Percentiles rank a stretch among this genome's conserved stretches.
Conservation (phyloP, 768 basidiomycete genomes). For the Suillus alpinus region DNA sequence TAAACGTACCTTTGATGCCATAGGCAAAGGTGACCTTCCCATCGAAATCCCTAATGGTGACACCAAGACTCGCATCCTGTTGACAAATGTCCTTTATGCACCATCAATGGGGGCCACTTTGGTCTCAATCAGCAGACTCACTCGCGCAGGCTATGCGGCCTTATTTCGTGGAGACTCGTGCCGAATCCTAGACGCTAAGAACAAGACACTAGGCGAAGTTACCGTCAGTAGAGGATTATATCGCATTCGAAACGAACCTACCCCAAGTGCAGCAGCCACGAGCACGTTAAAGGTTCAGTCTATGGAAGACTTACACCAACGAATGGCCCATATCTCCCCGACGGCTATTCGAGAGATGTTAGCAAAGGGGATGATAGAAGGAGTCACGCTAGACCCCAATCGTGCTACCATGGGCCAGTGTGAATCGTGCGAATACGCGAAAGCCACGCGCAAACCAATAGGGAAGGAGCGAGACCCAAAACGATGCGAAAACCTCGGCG, state of each 20-base stretch:
- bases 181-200: neutral
- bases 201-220: neutral
- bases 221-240: slow-evolving; percentile 3
- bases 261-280: neutral
- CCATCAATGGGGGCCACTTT: slow-evolving; percentile 8
- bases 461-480: slow-evolving; percentile 1
- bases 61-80: neutral
- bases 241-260: neutral
- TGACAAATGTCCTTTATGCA: neutral
- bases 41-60: slow-evolving; percentile 3
- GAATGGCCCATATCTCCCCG: slow-evolving; percentile 5
- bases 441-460: slow-evolving; percentile 7
- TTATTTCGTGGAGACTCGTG: neutral
- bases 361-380: slow-evolving; percentile 4
- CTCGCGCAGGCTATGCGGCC: neutral
- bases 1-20: slow-evolving; percentile 2
- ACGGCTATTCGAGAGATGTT: slow-evolving; percentile 7
- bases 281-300: neutral
- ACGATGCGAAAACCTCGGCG: neutral
- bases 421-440: slow-evolving; percentile 12
- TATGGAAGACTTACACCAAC: no score
- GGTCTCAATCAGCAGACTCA: slow-evolving; percentile 4
- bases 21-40: neutral
- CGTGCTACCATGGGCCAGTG: slow-evolving; percentile 9
- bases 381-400: neutral